Base-by-base conservation (phyloP, 163 green algal species). In the Trebouxia gelatinosa region DNA sequence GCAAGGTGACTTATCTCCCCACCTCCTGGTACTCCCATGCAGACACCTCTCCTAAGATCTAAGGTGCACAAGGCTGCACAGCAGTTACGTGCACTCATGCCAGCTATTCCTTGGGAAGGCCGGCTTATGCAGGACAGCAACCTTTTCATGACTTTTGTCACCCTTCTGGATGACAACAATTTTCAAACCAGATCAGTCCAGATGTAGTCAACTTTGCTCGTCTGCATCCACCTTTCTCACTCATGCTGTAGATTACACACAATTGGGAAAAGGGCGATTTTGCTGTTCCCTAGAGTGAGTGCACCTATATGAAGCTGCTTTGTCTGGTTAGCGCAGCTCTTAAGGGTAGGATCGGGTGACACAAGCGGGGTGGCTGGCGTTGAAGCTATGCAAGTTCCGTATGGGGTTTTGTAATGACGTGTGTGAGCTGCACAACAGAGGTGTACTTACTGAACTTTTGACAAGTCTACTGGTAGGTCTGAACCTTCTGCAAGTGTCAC, bases 1-100 rank as follows among this genome's bases (percentile, higher is more conserved):
- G 46, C 39, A 59, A 76, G 68, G 68, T 76, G 68, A 62, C 40
- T 21, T 76, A 43, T 21, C 43, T 76, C 39, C 68, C 68, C 16
- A 76, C 29, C 2, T 62, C 40, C 29, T 76, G 68, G 68, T 61
- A 62, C 29, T 76, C 43, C 29, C 43, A 62, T 76, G 43, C 68
- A 76, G 68, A 76, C 40, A 38, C n/a, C 43, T 9, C 32, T 62
- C 13, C n/a, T 76, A n/a, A 35, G 19, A 5, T 43, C 17, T 40
- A 76, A 62, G 28, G 11, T 76, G 21, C 29, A 29, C n/a, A 76
- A 61, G 26, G 68, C 68, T 64, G 40, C 29, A n/a, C 43, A 76
- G 40, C 68, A 76, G 29, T 29, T 76, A 3, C n/a, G 31, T 40
- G 46, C 29, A 29, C 43, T 76, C 32, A 76, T 76, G 68, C 68